Conservation (phyloP, 1,139 yeast genomes). For the Pichia sp. region DNA sequence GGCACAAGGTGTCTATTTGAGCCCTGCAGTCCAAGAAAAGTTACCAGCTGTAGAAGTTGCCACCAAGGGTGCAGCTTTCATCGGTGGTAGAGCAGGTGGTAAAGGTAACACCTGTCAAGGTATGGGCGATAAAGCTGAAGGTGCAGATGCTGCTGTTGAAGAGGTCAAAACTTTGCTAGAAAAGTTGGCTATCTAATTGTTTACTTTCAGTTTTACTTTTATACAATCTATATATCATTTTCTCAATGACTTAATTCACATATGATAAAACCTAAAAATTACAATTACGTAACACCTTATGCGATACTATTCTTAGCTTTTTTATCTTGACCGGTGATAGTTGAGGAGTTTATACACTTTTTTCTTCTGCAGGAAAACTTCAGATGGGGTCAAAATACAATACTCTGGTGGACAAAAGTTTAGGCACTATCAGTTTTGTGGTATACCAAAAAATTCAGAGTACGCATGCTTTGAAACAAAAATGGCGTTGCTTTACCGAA, state of each 20-base stretch:
- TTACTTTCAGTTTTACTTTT: neutral
- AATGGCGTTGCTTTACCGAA: neutral
- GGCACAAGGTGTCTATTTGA: conserved; percentile 91
- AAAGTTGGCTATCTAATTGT: conserved; percentile 33
- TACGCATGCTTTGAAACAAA: neutral
- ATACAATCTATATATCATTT: neutral
- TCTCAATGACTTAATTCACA: neutral
- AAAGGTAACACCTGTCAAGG: conserved; percentile 96
- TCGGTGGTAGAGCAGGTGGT: conserved; percentile 99
- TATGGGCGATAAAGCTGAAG: conserved; percentile 79
- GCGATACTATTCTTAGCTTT: too few relatives aligned
- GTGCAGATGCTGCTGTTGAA: conserved; percentile 66
- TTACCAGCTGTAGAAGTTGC: conserved; percentile 76
- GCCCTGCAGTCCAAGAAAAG: conserved; percentile 64
- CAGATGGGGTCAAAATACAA: too few relatives aligned
- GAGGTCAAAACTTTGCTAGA: conserved; percentile 61
- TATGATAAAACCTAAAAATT: neutral
- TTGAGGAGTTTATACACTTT: too few relatives aligned
- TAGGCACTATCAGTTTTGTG: neutral
- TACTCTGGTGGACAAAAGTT: neutral
- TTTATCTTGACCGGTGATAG: too few relatives aligned
- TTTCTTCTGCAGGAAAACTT: neutral
- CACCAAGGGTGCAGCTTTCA: conserved; percentile 57
- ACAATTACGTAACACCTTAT: too few relatives aligned
- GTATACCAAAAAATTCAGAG: neutral